Base-by-base conservation (phyloP, 768 basidiomycete species). In the Tylopilus vinaceipallidus region DNA sequence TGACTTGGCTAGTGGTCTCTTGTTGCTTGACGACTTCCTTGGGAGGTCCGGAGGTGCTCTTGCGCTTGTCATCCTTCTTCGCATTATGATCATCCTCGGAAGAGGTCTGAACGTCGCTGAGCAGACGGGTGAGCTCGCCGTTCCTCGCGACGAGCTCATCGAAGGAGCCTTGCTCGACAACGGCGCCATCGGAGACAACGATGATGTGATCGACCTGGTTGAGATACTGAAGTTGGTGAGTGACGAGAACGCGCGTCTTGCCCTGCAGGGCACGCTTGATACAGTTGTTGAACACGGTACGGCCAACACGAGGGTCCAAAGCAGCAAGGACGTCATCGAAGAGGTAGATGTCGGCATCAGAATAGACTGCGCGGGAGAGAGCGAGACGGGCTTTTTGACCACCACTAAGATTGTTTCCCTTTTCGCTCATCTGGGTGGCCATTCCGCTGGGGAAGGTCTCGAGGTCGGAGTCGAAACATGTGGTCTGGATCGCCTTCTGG, bases 301-400 rank as follows among this genome's bases (percentile, higher is more conserved):
- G 66, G 40, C 75, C 69, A 26, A 75, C 73, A 27, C 75, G 71
- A 11, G 75, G 72, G 51, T 79, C 77, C 36, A 79, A 60, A 13
- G 76, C 74, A 27, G 73, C 71, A 26, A 78, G 70, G 34, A 78
- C 64, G 45, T 78, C 75, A 53, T 78, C 76, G 37, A 78, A 68
- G 16, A 78, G 66, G 42, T 77, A 64, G 39, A 75, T 68, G 3
- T 69, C 65, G 7, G 76, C 69, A 40, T 69, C 58, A 5, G 71
- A 71, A 49, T 78, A 78, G 13, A 78, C 63, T 4, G 76, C 76
- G 24, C 77, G 67, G 24, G 76, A 76, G 30, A 78, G 62, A 4
- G 72, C 68, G 22, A 79, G 68, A 29, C 77, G 63, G 6, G 77
- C 78, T 57, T 76, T 79, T 57, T 79, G 77, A 30, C 77, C 78